These are phyloP conservation scores for Phoma sp. DNA, from an alignment of 2,329 filamentous ascomycete species.

Conservation along the genomic window DNA sequence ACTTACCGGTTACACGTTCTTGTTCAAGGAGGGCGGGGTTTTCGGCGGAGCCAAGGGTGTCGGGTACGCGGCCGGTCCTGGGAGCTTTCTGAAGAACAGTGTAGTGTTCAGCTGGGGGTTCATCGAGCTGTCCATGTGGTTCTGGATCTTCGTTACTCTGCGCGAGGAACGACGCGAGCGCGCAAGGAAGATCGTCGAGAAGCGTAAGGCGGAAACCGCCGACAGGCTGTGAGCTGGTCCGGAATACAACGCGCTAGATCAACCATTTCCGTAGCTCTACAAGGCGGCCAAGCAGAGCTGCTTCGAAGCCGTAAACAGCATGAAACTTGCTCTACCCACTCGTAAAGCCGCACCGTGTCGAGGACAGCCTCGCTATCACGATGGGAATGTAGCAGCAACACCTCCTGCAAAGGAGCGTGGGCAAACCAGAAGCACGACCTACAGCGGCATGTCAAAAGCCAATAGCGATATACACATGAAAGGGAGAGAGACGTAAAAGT, in stretches of 20 bases:
- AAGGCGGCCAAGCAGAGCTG: too few species aligned
- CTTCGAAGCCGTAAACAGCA: background rate
- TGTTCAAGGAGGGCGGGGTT: conserved; percentile 62
- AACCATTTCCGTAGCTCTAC: background rate
- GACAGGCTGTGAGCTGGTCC: conserved; percentile 23
- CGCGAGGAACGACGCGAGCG: conserved; percentile 46
- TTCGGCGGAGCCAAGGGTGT: conserved; percentile 40
- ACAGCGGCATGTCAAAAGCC: background rate
- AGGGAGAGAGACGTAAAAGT: background rate
- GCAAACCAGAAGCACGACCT: background rate
- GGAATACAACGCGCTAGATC: background rate
- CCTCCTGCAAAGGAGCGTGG: background rate
- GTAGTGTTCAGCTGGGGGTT: conserved; percentile 86
- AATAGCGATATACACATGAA: background rate
- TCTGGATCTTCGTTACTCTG: conserved; percentile 67
- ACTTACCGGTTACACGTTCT: conserved; percentile 69
- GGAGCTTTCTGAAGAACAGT: conserved; percentile 78
- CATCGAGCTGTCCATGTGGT: conserved; percentile 83
- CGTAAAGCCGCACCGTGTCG: background rate
- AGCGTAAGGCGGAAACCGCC: conserved; percentile 40
- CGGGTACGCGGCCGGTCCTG: conserved; percentile 41
- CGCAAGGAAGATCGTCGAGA: conserved; percentile 37
- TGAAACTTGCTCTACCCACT: background rate
- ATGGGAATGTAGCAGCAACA: background rate
- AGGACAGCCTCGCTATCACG: background rate